A percentile compares a stretch with the other conserved stretches of the same genome.
These are phyloP conservation scores for Dendrothele bispora DNA, from an alignment of 768 basidiomycete species.

Conservation along the genomic window DNA sequence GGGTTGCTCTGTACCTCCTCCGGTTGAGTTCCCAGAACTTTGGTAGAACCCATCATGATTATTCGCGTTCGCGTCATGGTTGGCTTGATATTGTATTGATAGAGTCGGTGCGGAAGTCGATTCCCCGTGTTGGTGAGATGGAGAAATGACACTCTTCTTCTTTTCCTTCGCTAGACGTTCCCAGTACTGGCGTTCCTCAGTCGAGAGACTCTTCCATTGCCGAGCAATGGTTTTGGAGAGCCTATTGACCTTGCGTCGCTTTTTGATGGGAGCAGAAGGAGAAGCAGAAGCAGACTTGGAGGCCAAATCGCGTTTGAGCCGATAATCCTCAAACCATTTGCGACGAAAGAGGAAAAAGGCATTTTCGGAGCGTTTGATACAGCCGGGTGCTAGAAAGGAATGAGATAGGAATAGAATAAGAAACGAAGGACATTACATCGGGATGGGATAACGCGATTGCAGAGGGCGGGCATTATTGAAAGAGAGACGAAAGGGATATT, in stretches of 20 bases:
- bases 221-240: slow-evolving; percentile 80
- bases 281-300: slow-evolving; percentile 36
- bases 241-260: slow-evolving; percentile 75
- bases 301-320: slow-evolving; percentile 55
- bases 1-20: too few species aligned
- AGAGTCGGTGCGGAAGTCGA: slow-evolving; percentile 61
- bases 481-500: slow-evolving; percentile 33
- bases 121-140: slow-evolving; percentile 42
- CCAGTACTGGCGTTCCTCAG: slow-evolving; percentile 72
- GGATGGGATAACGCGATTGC: slow-evolving; percentile 73
- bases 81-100: too few species aligned
- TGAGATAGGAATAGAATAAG: slow-evolving; percentile 6
- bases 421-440: slow-evolving; percentile 37
- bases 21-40: too few species aligned
- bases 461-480: slow-evolving; percentile 77
- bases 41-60: too few species aligned
- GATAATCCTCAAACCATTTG: slow-evolving; percentile 72
- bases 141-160: slow-evolving; percentile 50
- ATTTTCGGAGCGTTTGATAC: slow-evolving; percentile 82
- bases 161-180: slow-evolving; percentile 75
- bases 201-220: slow-evolving; percentile 69
- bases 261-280: slow-evolving; percentile 58
- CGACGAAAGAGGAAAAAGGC: slow-evolving; percentile 84
- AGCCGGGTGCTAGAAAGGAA: slow-evolving; percentile 62
- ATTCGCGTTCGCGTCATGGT: too few species aligned